Evolutionary conservation across 495 filamentous ascomycete species (phyloP).

Genomic region (Trichocladium antarcticum): DNA sequence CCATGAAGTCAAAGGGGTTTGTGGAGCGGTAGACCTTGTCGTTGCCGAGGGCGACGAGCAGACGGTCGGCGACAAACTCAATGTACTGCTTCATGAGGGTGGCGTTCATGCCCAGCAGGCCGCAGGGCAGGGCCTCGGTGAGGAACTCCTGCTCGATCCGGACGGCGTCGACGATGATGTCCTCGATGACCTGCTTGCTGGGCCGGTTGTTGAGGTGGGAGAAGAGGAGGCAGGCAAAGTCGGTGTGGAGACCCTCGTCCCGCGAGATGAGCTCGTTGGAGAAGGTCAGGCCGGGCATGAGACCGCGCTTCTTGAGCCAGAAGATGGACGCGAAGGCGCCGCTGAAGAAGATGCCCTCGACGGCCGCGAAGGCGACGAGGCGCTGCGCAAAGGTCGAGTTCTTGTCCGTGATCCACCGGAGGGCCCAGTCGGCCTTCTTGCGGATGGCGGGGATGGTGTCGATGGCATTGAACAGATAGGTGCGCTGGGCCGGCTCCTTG

Average conservation of each 20-base stretch:
- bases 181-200: conserved; percentile 62
- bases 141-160: conserved; percentile 95
- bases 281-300: conserved; percentile 97
- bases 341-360: conserved; percentile 99
- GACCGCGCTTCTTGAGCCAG: conserved; percentile 99
- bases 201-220: conserved; percentile 89
- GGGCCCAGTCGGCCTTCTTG: conserved; percentile 97
- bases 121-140: conserved; percentile 84
- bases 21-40: conserved; percentile 81
- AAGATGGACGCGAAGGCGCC: conserved; percentile 99
- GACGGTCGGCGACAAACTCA: conserved; percentile 95
- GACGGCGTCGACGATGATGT: conserved; percentile 90
- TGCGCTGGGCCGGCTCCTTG: conserved; percentile 93
- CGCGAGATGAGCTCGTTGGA: conserved; percentile 99
- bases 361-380: conserved; percentile 91
- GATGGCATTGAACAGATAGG: conserved; percentile 94
- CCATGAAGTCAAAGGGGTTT: conserved; percentile 99
- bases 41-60: conserved; percentile 85
- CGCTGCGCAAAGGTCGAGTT: conserved; percentile 90
- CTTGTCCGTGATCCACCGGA: conserved; percentile 86
- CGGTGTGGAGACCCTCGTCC: conserved; percentile 98
- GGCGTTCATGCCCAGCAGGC: conserved; percentile 93
- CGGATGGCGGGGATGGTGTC: conserved; percentile 91
- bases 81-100: conserved; percentile 99
- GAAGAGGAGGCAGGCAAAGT: conserved; percentile 96